Evolutionary conservation across 306 rosid species (phyloP), one percentile per base, ranked within the genome.

Genomic region (Elaeagnus macrophylla): DNA sequence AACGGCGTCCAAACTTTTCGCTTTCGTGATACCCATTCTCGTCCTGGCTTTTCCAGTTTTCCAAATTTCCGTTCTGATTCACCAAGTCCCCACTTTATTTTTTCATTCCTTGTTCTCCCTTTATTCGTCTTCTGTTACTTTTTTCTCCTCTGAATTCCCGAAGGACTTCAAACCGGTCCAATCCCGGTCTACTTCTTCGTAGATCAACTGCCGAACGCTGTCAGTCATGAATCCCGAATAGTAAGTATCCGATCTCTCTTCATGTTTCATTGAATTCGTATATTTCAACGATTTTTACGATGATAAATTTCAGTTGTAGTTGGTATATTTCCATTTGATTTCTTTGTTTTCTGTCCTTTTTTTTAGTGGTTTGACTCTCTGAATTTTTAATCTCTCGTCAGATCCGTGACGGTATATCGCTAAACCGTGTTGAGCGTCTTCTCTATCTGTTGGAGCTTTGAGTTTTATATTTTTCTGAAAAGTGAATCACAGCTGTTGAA

Each of bases 151-250:
- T 25, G 32, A 25, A 25, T 25, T 25, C 4, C 4, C 32, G 32
- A 25, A 25, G 32, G 32, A 25, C 4, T 5, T 25, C 32, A 25
- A 25, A 46, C 69, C 73, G 77, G 77, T 67, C 67, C 46, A 38
- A 53, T 62, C 59, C 74, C 67, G 70, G 71, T 68, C 75, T 54
- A 58, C 15, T 51, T 68, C 60, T 60, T 38, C 56, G 55, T 11
- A 12, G 66, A 57, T 73, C 70, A 39, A 32, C 70, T 32, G 35
- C 65, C 32, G 32, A 25, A 25, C 14, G 7, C 55, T 52, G 48
- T 4, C 53, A 67, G 52, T 57, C 72, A 78, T 78, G 83, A 74
- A 70, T 74, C 83, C 80, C 17, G 83, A 78, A 61, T 78, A 73
- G 83, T 78, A 56, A 70, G 77, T 18, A 58, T 6, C 66, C 55